Evolutionary conservation across 1,284 basidiomycete genomes (phyloP), one percentile per base, ranked within the genome.

Genomic region (Marasmius tenuissimus): DNA sequence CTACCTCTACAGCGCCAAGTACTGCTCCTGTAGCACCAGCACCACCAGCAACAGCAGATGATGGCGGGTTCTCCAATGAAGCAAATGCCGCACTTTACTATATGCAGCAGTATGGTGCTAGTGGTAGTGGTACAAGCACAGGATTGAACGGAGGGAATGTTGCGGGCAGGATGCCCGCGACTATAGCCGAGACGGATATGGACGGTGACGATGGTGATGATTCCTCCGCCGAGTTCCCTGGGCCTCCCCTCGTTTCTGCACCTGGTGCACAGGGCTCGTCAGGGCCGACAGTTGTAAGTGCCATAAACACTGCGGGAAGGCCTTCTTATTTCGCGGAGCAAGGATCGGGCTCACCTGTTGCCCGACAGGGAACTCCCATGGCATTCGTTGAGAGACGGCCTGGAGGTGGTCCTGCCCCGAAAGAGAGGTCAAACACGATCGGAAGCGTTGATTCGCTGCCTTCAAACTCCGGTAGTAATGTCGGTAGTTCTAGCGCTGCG

Each of bases 11-110:
- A 14, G 10, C 22, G n/a, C 11, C 48, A 3, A 16, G 50, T 12
- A 16, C 49, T 51, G 27, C 47, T 6, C 20, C 51, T 53, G 20
- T 38, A 53, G 16, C 49, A 12, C n/a, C 49, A 18, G 18, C 38
- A 20, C 18, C 38, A 1, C 37, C 37, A 10, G 12, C 37, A 20
- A 3, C 39, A n/a, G 12, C 35, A 12, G 74, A 78, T 1, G 73
- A 72, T 39, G 72, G 77, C 58, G 78, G 78, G 60, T 74, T 86
- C n/a, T 76, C 80, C 58, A 79, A 82, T 62, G 86, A 88, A 65
- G 82, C 83, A 34, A 85, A 82, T 48, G 27, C 27, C 27, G 88
- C 87, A 9, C 70, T 91, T 57, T 89, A 83, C 72, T 88, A 86
- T 68, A 87, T 91, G 85, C 84, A 87, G 62, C 81, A 87, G 64